Base-by-base conservation (phyloP, 306 rosid genomes). In the Coriaria nepalensis region DNA sequence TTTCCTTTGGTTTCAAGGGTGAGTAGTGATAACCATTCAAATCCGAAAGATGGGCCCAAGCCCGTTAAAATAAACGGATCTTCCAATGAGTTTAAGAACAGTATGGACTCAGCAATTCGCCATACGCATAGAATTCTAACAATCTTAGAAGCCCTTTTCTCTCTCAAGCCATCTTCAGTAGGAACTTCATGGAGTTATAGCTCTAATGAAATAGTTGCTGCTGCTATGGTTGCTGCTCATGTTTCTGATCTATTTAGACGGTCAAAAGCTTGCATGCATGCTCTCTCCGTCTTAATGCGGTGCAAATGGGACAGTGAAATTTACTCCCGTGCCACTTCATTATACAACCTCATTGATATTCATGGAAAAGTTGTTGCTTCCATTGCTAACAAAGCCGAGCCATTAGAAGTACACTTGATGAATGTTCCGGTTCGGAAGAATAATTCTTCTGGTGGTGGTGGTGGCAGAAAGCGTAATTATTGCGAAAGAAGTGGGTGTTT, bases 211-310 rank as follows among this genome's bases (percentile, higher is more conserved):
- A 88, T 88, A 61, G 93, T 88, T 63, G 97, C 97, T 44, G 97
- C 97, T 64, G 97, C 97, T n/a, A 88, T 88, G 97, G 97, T 88
- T 71, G 97, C 97, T 4, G 97, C 97, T 13, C 97, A 88, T 71
- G 77, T 88, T 64, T 84, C 97, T 59, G 97, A 88, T 50, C 66
- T 88, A 64, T 88, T 88, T 61, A 74, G 97, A 65, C 75, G 72
- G 54, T 88, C 97, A 42, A 88, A 84, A 69, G 97, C 97, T 70
- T 88, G 97, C 74, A 88, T 81, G 97, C 95, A 68, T 75, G 90
- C 97, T 41, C 78, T 88, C 41, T 76, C 92, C 58, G 83, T 84
- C 55, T 64, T 88, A 57, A 84, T 84, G 78, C 78, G 93, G 8
- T 88, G 97, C 70, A 84, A 84, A 69, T 88, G 94, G 90, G 88